Base-by-base conservation (phyloP, 2,329 filamentous ascomycete species). In the Xylariaceae sp. region DNA sequence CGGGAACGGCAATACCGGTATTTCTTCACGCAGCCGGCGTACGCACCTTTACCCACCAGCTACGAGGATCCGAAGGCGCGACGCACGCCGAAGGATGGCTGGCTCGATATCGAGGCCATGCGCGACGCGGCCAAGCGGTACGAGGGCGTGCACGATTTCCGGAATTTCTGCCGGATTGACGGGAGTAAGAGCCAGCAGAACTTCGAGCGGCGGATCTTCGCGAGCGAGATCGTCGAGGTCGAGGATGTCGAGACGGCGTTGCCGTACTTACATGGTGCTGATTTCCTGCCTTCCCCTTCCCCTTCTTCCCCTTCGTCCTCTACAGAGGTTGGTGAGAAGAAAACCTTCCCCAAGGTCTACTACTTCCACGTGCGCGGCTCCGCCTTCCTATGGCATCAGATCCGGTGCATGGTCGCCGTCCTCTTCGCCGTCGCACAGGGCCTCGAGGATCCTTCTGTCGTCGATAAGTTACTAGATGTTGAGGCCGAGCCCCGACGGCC, bases 331-430 rank as follows among this genome's bases (percentile, higher is more conserved):
- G 13, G 10, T 13, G 49, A 3, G 23, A 4, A 5, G 4, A 30
- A 60, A 3, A 62, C 60, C 4, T 70, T 74, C 56, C 81, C 86
- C 5, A 89, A 90, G 70, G 82, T 97, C 11, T 97, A 95, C 76
- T 87, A 88, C 62, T 95, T 99, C 74, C 87, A 88, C 59, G 86
- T 99, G 47, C 86, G 92, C 66, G 94, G 94, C 17, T 92, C 89
- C 6, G 94, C 92, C 1, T 99, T 99, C 74, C 77, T 99, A 51
- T 99, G 94, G 94, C 94, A 99, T 76, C 94, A 99, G 76, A 95
- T 99, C 66, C 87, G 94, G 23, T 90, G 93, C 77, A 92, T 99
- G 84, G 87, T 95, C n/a, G 85, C 88, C 13, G 80, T 97, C 5
- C 78, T 99, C n/a, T 97, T 99, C 77, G 79, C 94, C 9, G 86